phyloP scores from a whole-genome alignment of 2,329 filamentous ascomycete genomes.

The Pyrenochaeta sp. region DNA sequence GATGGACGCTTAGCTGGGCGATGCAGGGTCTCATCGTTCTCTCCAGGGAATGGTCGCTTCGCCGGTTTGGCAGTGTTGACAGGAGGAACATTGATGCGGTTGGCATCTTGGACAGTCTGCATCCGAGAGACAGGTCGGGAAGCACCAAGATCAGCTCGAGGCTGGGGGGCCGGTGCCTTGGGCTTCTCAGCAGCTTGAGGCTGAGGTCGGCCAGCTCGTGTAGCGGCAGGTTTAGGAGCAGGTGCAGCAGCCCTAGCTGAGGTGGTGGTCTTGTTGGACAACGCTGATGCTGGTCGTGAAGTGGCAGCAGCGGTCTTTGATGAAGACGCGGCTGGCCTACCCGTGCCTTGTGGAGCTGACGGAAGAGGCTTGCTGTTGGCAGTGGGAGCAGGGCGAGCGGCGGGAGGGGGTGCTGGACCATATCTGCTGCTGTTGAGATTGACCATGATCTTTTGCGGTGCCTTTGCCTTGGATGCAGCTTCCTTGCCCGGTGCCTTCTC shows the following conservation, averaged over 20 bases:
- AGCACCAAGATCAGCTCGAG: slow-evolving; percentile 58
- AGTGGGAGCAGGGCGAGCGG: slow-evolving; percentile 60
- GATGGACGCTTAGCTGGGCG: slow-evolving; percentile 46
- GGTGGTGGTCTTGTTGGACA: slow-evolving; percentile 29
- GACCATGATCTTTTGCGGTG: slow-evolving; percentile 68
- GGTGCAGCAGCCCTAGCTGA: slow-evolving; percentile 29
- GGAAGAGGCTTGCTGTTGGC: slow-evolving; percentile 32
- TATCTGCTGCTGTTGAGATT: slow-evolving; percentile 67
- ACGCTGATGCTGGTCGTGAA: slow-evolving; percentile 38
- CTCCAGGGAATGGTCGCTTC: slow-evolving; percentile 77
- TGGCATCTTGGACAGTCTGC: slow-evolving; percentile 66
- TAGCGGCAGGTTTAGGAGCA: slow-evolving; percentile 33
- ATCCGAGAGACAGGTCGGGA: slow-evolving; percentile 66
- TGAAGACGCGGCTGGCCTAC: slow-evolving; percentile 56
- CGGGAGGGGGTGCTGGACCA: slow-evolving; percentile 56
- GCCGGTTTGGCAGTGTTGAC: slow-evolving; percentile 73
- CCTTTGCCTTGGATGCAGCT: slow-evolving; percentile 64
- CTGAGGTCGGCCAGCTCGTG: slow-evolving; percentile 41
- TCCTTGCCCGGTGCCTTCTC: slow-evolving; percentile 68
- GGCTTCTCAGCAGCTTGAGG: slow-evolving; percentile 74
- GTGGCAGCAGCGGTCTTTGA: slow-evolving; percentile 58
- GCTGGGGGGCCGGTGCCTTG: slow-evolving; percentile 40
- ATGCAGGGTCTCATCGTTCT: slow-evolving; percentile 69
- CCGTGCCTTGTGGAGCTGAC: slow-evolving; percentile 24
- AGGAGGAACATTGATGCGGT: slow-evolving; percentile 61